Conservation (phyloP, 352 stramenopile genomes). For the Pythium insidiosum region DNA sequence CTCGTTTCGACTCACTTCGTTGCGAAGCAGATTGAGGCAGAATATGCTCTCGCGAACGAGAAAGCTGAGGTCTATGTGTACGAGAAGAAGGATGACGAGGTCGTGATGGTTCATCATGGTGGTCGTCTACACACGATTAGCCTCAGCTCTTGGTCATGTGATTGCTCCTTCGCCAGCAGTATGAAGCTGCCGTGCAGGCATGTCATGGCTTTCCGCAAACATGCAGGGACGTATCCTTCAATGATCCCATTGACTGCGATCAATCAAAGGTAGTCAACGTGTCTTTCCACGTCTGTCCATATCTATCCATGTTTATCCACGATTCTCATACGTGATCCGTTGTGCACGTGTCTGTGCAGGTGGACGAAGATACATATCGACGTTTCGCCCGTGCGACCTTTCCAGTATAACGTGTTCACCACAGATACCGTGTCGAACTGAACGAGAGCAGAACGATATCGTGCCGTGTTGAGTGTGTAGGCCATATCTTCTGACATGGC, state of each 20-base stretch:
- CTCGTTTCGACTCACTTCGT: constrained; percentile 14
- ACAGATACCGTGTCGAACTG: no score
- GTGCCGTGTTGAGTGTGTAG: no score
- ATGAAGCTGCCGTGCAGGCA: constrained; percentile 15
- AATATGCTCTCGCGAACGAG: constrained; percentile 5
- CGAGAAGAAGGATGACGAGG: background rate
- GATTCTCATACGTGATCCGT: no score
- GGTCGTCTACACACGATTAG: background rate
- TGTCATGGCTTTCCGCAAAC: constrained; percentile 13
- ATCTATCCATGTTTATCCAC: no score
- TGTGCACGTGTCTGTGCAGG: no score
- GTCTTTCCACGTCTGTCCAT: background rate
- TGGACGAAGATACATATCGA: no score
- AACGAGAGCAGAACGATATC: no score
- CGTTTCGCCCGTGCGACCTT: no score
- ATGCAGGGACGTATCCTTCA: background rate
- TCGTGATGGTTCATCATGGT: no score
- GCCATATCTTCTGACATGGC: no score
- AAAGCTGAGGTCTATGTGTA: constrained; percentile 8
- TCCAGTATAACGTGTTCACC: no score
- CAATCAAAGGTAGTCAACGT: constrained; percentile 1
- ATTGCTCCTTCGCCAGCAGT: constrained; percentile 7
- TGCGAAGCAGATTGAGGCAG: constrained; percentile 4
- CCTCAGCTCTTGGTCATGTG: constrained; percentile 2
- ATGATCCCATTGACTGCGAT: constrained; percentile 1